These are phyloP conservation scores for Nemania bipapillata DNA, from an alignment of 2,329 filamentous ascomycete species.

Conservation along the genomic window DNA sequence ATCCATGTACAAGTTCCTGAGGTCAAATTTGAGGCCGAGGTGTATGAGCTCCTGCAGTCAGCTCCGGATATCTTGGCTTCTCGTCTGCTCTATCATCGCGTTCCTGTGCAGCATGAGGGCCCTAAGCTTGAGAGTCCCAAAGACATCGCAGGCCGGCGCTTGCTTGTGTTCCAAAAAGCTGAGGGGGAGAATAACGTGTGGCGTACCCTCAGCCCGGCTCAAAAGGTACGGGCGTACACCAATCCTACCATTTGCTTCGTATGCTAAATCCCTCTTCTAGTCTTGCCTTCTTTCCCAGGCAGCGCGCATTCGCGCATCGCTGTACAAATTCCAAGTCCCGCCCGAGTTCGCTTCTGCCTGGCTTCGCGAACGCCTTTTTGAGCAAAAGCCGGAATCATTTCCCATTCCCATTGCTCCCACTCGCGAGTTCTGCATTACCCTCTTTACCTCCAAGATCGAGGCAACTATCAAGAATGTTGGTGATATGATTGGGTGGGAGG, in stretches of 20 bases:
- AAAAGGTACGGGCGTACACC: not conserved
- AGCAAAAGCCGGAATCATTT: constrained; percentile 6
- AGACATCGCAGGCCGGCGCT: constrained; percentile 4
- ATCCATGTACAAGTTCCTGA: constrained; percentile 12
- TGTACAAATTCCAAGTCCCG: constrained; percentile 5
- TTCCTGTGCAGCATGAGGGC: not conserved
- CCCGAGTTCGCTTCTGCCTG: not conserved
- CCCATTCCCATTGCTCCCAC: constrained; percentile 15
- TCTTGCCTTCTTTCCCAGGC: constrained; percentile 2
- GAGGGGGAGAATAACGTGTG: constrained; percentile 7
- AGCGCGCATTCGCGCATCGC: constrained; percentile 10
- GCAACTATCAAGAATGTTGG: constrained; percentile 3
- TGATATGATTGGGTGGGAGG: constrained; percentile 17
- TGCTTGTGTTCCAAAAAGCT: not conserved
- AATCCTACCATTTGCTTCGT: not conserved
- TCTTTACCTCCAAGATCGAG: constrained; percentile 8
- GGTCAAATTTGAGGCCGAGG: constrained; percentile 3
- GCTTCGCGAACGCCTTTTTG: constrained; percentile 11
- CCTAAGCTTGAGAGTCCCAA: not conserved
- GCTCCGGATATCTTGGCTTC: constrained; percentile 2
- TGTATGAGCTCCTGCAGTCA: constrained; percentile 3
- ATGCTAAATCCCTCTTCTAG: constrained; percentile 9
- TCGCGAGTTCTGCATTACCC: constrained; percentile 6
- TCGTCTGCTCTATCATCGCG: constrained; percentile 6
- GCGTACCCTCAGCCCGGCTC: not conserved